phyloP scores from a whole-genome alignment of 164 flowering plant genomes.

The Magnolia changhungtana region DNA sequence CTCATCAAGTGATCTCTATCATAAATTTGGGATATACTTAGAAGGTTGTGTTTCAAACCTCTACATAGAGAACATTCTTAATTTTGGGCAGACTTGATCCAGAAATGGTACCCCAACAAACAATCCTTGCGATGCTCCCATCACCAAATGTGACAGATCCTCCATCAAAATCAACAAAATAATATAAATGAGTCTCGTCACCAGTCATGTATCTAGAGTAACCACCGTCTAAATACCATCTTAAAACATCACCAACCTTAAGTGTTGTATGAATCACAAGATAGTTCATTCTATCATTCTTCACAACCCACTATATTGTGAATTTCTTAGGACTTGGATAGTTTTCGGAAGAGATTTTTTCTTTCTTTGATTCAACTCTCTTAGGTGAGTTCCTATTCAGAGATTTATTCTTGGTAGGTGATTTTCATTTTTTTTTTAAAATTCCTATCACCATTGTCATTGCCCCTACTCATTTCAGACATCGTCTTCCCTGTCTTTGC shows the following conservation, averaged over 20 bases:
- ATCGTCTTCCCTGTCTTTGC: too few relatives aligned
- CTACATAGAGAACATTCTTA: not conserved
- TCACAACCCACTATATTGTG: too few relatives aligned
- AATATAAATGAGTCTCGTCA: not conserved
- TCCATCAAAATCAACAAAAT: not conserved
- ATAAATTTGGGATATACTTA: not conserved
- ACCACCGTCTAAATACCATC: constrained; percentile 1
- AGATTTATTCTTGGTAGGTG: too few relatives aligned
- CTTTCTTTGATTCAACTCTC: too few relatives aligned
- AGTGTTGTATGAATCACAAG: not conserved
- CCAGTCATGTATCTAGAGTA: not conserved
- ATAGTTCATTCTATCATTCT: too few relatives aligned
- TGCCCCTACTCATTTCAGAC: too few relatives aligned
- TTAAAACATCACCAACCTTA: not conserved
- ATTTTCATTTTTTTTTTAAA: too few relatives aligned
- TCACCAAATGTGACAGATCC: not conserved
- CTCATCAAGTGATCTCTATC: not conserved
- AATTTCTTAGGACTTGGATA: too few relatives aligned
- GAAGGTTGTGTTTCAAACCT: not conserved
- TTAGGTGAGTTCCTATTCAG: too few relatives aligned
- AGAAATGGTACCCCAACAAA: not conserved
- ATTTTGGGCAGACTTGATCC: not conserved
- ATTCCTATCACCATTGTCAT: too few relatives aligned
- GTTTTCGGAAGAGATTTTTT: too few relatives aligned
- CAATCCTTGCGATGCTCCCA: not conserved